Percentiles rank a stretch among this genome's conserved stretches.
phyloP scores from a whole-genome alignment of 2,329 filamentous ascomycete species.

The Apiospora pterosperma region DNA sequence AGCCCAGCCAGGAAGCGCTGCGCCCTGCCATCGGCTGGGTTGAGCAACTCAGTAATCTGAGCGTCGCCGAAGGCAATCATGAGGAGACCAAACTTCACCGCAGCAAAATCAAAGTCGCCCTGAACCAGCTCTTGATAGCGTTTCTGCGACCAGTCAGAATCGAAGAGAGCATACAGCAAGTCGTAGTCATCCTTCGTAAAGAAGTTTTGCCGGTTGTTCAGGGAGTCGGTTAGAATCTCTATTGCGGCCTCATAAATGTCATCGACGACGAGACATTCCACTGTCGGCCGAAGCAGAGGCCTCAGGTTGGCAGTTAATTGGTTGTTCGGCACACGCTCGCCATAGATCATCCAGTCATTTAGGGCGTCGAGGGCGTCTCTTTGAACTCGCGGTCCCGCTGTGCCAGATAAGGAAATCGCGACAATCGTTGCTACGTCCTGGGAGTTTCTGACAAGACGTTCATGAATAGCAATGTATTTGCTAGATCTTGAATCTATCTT shows the following conservation, averaged over 20 bases:
- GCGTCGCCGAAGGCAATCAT: conserved; percentile 68
- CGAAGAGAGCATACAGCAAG: conserved; percentile 56
- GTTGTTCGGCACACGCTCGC: conserved; percentile 58
- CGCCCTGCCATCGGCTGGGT: conserved; percentile 45
- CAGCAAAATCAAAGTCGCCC: conserved; percentile 62
- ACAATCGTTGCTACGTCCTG: conserved; percentile 48
- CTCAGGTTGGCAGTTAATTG: conserved; percentile 57
- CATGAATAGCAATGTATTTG: conserved; percentile 46
- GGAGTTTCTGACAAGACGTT: conserved; percentile 48
- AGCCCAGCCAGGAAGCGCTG: conserved; percentile 54
- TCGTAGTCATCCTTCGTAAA: conserved; percentile 57
- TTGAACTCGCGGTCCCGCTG: conserved; percentile 26
- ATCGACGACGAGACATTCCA: conserved; percentile 58
- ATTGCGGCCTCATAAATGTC: conserved; percentile 57
- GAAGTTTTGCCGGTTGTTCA: conserved; percentile 63
- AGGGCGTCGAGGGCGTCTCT: conserved; percentile 58
- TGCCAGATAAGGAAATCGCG: conserved; percentile 30
- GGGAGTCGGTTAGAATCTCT: conserved; percentile 62
- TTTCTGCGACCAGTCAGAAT: conserved; percentile 54
- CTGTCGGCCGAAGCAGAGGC: conserved; percentile 54
- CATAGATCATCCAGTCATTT: conserved; percentile 73
- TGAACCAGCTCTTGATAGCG: conserved; percentile 53
- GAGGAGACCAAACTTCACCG: conserved; percentile 62
- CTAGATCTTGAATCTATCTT: conserved; percentile 62
- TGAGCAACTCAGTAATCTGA: conserved; percentile 57